phyloP scores from a whole-genome alignment of 768 basidiomycete genomes.

The Pluteus cervinus region DNA sequence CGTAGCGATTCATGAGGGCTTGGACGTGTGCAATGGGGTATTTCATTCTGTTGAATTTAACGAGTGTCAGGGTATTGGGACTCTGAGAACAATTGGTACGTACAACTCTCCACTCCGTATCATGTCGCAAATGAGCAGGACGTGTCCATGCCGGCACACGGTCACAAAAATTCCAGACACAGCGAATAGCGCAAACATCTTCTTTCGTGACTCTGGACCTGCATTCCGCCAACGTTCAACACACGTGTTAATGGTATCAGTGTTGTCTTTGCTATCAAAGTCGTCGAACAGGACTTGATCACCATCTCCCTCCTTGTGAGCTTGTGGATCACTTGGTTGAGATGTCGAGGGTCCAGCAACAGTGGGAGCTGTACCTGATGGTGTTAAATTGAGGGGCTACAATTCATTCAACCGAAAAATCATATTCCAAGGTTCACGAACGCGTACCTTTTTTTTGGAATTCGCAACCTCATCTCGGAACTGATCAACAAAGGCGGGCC shows the following conservation, averaged over 20 bases:
- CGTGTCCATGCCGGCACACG: constrained; percentile 20
- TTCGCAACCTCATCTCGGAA: no score
- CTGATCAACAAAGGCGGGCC: no score
- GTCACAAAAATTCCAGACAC: constrained; percentile 19
- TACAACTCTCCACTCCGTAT: constrained; percentile 20
- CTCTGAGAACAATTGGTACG: constrained; percentile 1
- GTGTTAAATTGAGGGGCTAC: no score
- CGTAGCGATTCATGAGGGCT: constrained; percentile 10
- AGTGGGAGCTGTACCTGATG: no score
- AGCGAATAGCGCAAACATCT: constrained; percentile 17
- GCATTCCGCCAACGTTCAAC: constrained; percentile 14
- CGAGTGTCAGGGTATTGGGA: background rate
- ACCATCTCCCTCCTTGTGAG: no score
- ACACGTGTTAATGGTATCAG: constrained; percentile 12
- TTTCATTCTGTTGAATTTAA: constrained; percentile 15
- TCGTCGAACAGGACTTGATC: no score
- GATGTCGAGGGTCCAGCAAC: no score
- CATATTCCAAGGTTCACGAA: no score
- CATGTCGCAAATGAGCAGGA: constrained; percentile 20
- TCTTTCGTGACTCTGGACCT: constrained; percentile 12
- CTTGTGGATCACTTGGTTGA: no score
- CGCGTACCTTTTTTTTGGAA: no score
- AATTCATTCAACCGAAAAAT: no score
- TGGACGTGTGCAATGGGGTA: constrained; percentile 17
- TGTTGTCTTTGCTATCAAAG: constrained; percentile 13